These are phyloP conservation scores for Exserohilum turcica DNA, from an alignment of 2,329 filamentous ascomycete genomes.

Conservation along the genomic window DNA sequence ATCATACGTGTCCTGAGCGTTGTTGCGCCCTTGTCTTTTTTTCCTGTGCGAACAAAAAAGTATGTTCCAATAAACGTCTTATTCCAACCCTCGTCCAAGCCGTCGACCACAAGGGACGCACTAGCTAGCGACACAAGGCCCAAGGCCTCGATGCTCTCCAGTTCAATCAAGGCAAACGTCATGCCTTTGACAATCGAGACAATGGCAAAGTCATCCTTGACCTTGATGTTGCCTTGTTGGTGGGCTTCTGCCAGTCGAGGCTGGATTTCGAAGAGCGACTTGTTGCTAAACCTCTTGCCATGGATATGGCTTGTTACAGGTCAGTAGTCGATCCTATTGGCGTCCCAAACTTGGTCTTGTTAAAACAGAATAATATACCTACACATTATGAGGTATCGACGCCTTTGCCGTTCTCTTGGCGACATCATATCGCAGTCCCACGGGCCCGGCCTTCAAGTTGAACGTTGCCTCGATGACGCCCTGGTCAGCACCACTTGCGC, in stretches of 20 bases:
- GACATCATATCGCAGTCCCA: constrained; percentile 50
- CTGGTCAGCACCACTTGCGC: constrained; percentile 19
- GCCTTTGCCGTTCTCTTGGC: constrained; percentile 59
- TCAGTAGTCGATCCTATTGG: constrained; percentile 2
- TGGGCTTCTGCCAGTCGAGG: constrained; percentile 38
- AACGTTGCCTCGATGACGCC: constrained; percentile 46
- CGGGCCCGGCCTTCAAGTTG: constrained; percentile 53
- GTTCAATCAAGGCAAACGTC: constrained; percentile 69
- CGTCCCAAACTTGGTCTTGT: constrained; percentile 1
- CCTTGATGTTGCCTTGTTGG: constrained; percentile 13
- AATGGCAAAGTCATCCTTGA: constrained; percentile 38
- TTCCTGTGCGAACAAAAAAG: constrained; percentile 60
- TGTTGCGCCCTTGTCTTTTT: constrained; percentile 30
- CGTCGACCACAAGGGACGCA: constrained; percentile 38
- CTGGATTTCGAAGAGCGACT: constrained; percentile 42
- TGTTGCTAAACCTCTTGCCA: constrained; percentile 25
- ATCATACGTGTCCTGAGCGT: constrained; percentile 67
- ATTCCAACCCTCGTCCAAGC: constrained; percentile 57
- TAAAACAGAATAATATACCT: constrained; percentile 44
- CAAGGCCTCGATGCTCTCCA: constrained; percentile 66
- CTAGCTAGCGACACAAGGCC: constrained; percentile 48
- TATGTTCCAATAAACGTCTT: constrained; percentile 61
- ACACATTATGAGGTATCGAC: constrained; percentile 69
- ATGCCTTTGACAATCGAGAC: constrained; percentile 71
- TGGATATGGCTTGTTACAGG: constrained; percentile 32